Conservation (phyloP, 345 rosid genomes). For the Microcos paniculata region DNA sequence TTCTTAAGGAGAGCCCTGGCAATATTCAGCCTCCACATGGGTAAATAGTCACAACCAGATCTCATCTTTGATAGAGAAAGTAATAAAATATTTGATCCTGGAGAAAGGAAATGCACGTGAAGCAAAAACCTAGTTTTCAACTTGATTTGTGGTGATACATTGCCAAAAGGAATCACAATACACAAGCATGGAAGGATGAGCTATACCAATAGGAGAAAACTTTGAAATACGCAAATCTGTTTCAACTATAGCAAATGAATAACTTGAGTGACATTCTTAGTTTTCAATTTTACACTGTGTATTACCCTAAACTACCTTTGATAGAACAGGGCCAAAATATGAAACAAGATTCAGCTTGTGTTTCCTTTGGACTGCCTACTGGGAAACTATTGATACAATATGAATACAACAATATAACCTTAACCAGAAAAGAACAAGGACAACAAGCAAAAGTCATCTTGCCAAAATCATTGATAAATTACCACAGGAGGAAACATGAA, state of each 20-base stretch:
- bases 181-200: background rate
- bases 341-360: conserved; percentile 9
- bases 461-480: conserved; percentile 51
- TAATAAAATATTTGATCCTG: too few relatives aligned
- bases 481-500: conserved; percentile 69
- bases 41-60: too few relatives aligned
- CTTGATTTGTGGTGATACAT: background rate
- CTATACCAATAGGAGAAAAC: too few relatives aligned
- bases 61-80: too few relatives aligned
- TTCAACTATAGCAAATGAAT: background rate
- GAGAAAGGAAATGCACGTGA: too few relatives aligned
- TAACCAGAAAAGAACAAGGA: conserved; percentile 1
- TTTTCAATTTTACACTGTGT: conserved; percentile 15
- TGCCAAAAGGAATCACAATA: background rate
- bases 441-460: background rate
- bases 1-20: too few relatives aligned
- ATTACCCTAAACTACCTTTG: conserved; percentile 31
- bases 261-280: background rate
- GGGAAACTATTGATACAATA: conserved; percentile 18
- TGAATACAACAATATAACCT: conserved; percentile 18
- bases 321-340: conserved; percentile 19
- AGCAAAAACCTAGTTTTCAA: too few relatives aligned
- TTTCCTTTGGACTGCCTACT: conserved; percentile 1
- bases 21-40: too few relatives aligned
- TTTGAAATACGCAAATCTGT: background rate